Evolutionary conservation across 1,284 basidiomycete species (phyloP).

Genomic region (Cutaneotrichosporon sp.): DNA sequence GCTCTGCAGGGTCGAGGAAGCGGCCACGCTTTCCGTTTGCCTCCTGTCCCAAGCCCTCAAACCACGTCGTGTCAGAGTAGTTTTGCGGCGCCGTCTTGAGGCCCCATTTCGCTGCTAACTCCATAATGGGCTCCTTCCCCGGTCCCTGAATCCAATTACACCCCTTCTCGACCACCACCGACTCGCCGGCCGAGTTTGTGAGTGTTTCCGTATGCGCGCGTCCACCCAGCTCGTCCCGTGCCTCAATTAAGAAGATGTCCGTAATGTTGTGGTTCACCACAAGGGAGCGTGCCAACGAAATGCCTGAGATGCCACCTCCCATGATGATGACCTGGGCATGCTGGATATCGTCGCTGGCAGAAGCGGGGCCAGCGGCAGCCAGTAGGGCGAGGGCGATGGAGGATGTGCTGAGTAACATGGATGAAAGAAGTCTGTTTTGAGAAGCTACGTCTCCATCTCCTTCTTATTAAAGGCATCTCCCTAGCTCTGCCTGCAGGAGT

Average conservation of each 20-base stretch:
- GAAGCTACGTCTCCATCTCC: too few relatives aligned
- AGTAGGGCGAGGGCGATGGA: too few relatives aligned
- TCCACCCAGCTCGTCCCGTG: slow-evolving; percentile 57
- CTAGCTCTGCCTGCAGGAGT: too few relatives aligned
- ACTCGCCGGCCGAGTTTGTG: slow-evolving; percentile 23
- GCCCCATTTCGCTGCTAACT: slow-evolving; percentile 58
- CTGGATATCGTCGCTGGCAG: not conserved
- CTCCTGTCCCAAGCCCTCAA: slow-evolving; percentile 10
- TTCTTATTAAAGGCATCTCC: too few relatives aligned
- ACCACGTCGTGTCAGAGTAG: slow-evolving; percentile 17
- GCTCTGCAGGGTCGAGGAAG: slow-evolving; percentile 9
- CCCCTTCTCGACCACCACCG: slow-evolving; percentile 57
- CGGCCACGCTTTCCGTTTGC: slow-evolving; percentile 8
- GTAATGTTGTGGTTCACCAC: slow-evolving; percentile 54
- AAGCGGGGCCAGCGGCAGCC: not conserved
- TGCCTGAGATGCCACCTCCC: slow-evolving; percentile 62
- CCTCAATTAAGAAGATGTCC: slow-evolving; percentile 61
- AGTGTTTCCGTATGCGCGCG: slow-evolving; percentile 55
- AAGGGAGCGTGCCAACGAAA: slow-evolving; percentile 61
- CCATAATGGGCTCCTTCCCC: slow-evolving; percentile 46
- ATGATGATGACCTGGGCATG: slow-evolving; percentile 52
- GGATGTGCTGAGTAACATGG: too few relatives aligned
- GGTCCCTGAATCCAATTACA: slow-evolving; percentile 67
- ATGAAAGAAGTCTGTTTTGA: too few relatives aligned
- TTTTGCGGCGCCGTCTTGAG: slow-evolving; percentile 47